Evolutionary conservation across 1,284 basidiomycete genomes (phyloP), one percentile per base, ranked within the genome.

Genomic region (Wallemia mellicola): DNA sequence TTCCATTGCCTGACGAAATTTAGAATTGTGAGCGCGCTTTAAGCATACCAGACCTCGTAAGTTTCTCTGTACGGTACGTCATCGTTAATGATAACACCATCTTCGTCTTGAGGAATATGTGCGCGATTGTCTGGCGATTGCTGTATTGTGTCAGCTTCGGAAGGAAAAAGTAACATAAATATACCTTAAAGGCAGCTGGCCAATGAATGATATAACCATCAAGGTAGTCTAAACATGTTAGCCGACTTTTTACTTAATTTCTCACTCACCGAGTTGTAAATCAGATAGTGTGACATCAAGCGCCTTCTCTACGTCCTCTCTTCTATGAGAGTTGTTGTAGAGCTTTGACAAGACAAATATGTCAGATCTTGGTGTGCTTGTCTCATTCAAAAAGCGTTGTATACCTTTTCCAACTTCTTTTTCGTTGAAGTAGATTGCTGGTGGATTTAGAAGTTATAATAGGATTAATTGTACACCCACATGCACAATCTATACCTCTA

Each of bases 351-450:
- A 75, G 65, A 91, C 79, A 69, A 84, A 91, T 63, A 92, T 76
- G 62, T 89, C 81, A 55, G 77, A 76, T 63, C 87, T 77, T 59
- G 80, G 79, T 24, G 89, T 76, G 28, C 84, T 85, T 59, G 80
- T 81, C 56, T 75, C 76, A 22, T 48, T n/a, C n/a, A 48, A 17
- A n/a, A 48, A 48, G 9, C 38, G 38, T 65, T 75, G 78, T 70
- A 92, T 80, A 22, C 85, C 86, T 64, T 81, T 76, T 14, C 86
- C 86, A 25, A 91, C 86, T 66, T 84, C 80, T 66, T 81, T 79
- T 70, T 92, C 80, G 67, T 82, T 83, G 63, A 73, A 63, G 68
- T 85, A 83, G 59, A 48, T 48, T 5, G 38, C 38, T 48, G 28
- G 17, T 7, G 28, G 28, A 30, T 7, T 48, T 11, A 17, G 9